A percentile compares a stretch with the other conserved stretches of the same genome.
Conservation (phyloP, 73 alveolate species). For the Paraurostyla sp. region DNA sequence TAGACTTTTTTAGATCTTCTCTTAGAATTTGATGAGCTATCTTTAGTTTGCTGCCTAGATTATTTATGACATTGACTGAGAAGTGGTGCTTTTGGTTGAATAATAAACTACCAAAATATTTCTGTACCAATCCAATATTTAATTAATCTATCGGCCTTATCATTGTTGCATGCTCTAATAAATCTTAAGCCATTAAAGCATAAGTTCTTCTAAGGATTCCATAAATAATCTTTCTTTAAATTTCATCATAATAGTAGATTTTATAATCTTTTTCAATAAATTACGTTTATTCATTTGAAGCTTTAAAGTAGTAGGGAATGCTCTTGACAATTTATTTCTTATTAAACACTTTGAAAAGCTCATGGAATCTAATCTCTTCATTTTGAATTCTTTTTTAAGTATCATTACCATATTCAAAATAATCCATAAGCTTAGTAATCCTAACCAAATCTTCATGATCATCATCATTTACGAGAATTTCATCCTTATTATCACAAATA, state of each 20-base stretch:
- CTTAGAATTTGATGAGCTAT: not conserved
- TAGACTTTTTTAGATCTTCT: conserved; percentile 7
- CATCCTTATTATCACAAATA: conserved; percentile 47
- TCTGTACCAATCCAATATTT: not conserved
- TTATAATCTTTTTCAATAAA: conserved; percentile 27
- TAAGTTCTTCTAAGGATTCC: conserved; percentile 58
- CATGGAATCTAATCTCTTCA: conserved; percentile 38
- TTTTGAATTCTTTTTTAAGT: conserved; percentile 7
- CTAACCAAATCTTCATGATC: conserved; percentile 60
- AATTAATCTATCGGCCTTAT: conserved; percentile 10
- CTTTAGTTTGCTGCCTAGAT: not conserved
- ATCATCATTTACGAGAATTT: conserved; percentile 55
- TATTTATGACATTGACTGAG: not conserved
- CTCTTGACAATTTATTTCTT: conserved; percentile 40
- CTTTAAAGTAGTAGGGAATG: conserved; percentile 45
- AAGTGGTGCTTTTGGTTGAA: conserved; percentile 40
- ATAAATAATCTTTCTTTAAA: conserved; percentile 50
- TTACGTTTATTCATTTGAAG: not conserved
- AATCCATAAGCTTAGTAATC: conserved; percentile 33
- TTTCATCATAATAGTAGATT: conserved; percentile 48
- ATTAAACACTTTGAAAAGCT: conserved; percentile 26
- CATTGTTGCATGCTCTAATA: conserved; percentile 5
- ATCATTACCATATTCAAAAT: not conserved
- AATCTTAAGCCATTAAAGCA: conserved; percentile 45
- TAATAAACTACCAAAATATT: conserved; percentile 32